phyloP scores from a whole-genome alignment of 2,329 filamentous ascomycete genomes.

The Verticillium dahliae region DNA sequence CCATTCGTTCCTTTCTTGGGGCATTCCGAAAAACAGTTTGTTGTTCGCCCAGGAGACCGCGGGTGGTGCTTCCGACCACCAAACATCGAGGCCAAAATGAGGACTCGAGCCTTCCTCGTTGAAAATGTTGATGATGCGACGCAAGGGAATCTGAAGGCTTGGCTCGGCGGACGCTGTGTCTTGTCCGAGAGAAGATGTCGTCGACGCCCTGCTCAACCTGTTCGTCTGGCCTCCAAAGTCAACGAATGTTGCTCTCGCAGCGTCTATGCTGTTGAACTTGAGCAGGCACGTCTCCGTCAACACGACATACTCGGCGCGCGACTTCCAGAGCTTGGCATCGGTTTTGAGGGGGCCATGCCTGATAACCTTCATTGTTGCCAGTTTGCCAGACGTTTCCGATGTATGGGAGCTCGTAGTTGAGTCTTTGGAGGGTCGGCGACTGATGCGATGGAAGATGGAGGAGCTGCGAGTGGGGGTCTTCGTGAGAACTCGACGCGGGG shows the following conservation, averaged over 20 bases:
- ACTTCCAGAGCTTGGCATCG: conserved; percentile 41
- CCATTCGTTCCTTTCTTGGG: conserved; percentile 43
- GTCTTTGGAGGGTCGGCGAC: conserved; percentile 31
- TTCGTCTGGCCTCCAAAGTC: conserved; percentile 23
- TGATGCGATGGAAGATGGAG: conserved; percentile 34
- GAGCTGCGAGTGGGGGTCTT: conserved; percentile 21
- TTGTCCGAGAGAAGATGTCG: conserved; percentile 16
- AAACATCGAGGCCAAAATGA: conserved; percentile 47
- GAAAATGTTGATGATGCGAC: conserved; percentile 45
- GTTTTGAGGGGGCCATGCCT: conserved; percentile 41
- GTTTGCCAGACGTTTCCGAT: conserved; percentile 6
- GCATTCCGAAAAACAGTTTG: conserved; percentile 41
- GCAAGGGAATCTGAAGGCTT: conserved; percentile 40
- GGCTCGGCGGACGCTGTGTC: conserved; percentile 27
- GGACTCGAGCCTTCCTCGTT: conserved; percentile 42
- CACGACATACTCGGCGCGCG: conserved; percentile 44
- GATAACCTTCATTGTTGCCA: conserved; percentile 28
- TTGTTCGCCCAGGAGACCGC: conserved; percentile 38
- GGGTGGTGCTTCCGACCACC: conserved; percentile 43
- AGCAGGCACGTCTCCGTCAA: conserved; percentile 43
- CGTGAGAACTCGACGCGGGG: conserved; percentile 18
- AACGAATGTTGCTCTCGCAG: conserved; percentile 41
- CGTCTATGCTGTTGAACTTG: conserved; percentile 40
- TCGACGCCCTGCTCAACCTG: conserved; percentile 15
- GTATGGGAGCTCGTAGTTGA: conserved; percentile 20